These are phyloP conservation scores for Simmondsia chinensis DNA, from an alignment of 148 eudicot species.

Conservation along the genomic window DNA sequence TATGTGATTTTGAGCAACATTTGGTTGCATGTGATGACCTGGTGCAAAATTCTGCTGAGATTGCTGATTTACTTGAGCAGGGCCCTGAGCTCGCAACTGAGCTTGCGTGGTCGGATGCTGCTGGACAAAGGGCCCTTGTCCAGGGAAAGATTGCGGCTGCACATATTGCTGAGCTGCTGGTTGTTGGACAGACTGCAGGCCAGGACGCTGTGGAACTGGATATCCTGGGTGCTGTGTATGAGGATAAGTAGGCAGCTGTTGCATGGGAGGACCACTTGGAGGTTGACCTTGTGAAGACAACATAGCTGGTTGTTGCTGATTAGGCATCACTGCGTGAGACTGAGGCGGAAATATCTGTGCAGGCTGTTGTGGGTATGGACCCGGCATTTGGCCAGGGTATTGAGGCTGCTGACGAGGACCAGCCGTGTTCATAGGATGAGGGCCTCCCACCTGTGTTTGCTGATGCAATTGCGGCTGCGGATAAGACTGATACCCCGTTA, in stretches of 20 bases:
- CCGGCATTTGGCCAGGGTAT: constrained; percentile 34
- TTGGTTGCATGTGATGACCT: constrained; percentile 32
- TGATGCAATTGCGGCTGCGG: constrained; percentile 39
- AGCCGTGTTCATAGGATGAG: constrained; percentile 27
- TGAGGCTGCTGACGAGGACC: constrained; percentile 36
- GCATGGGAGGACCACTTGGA: constrained; percentile 28
- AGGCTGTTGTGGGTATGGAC: constrained; percentile 51
- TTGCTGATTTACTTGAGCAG: constrained; percentile 21
- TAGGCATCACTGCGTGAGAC: constrained; percentile 30
- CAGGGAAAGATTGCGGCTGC: constrained; percentile 46
- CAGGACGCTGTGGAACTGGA: constrained; percentile 47
- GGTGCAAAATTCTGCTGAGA: constrained; percentile 24
- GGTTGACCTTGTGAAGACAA: constrained; percentile 43
- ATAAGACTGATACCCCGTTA: constrained; percentile 41
- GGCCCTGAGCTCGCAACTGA: constrained; percentile 36
- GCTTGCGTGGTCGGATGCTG: constrained; percentile 28
- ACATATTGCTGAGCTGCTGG: constrained; percentile 36
- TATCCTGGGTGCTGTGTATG: constrained; percentile 47
- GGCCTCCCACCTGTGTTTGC: constrained; percentile 39
- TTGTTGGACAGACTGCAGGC: constrained; percentile 44
- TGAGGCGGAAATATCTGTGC: constrained; percentile 48
- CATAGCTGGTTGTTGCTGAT: constrained; percentile 39
- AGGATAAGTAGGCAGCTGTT: constrained; percentile 32
- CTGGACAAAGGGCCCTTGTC: constrained; percentile 28
- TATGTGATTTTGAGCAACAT: constrained; percentile 34